A percentile compares a stretch with the other conserved stretches of the same genome.
phyloP scores from a whole-genome alignment of 1,284 basidiomycete species.

The Sanghuangporus sanghuang region DNA sequence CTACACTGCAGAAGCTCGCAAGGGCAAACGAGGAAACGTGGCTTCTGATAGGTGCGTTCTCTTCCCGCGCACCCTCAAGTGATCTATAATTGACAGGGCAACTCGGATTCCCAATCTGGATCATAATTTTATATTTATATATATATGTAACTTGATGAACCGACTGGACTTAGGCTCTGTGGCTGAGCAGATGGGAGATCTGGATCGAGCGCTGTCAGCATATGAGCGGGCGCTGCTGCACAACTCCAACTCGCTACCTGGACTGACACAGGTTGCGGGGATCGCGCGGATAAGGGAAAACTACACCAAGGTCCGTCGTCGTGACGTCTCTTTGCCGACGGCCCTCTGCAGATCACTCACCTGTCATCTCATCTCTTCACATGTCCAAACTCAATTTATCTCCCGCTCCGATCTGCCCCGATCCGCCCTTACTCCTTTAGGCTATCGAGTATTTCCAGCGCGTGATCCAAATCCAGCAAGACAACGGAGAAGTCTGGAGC shows the following conservation, averaged over 20 bases:
- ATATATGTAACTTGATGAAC: background rate
- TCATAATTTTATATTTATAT: background rate
- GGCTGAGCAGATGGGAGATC: constrained; percentile 87
- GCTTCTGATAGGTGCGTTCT: constrained; percentile 76
- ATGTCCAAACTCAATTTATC: constrained; percentile 1
- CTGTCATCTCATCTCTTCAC: no score
- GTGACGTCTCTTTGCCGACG: constrained; percentile 26
- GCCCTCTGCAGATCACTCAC: constrained; percentile 12
- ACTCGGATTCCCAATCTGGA: background rate
- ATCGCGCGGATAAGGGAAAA: constrained; percentile 87
- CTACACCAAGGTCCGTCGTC: constrained; percentile 67
- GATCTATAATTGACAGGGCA: background rate
- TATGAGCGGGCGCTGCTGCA: constrained; percentile 92
- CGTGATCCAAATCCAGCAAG: constrained; percentile 82
- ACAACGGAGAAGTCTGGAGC: constrained; percentile 94
- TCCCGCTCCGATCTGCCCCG: constrained; percentile 9
- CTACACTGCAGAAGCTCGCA: constrained; percentile 67
- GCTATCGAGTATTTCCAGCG: constrained; percentile 95
- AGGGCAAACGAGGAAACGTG: constrained; percentile 89
- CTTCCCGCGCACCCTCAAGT: background rate
- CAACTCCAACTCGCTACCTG: constrained; percentile 83
- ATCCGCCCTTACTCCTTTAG: constrained; percentile 37
- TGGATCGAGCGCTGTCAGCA: constrained; percentile 82
- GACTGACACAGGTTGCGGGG: constrained; percentile 87
- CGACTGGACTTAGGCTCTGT: constrained; percentile 57